Conservation (phyloP, 2,329 filamentous ascomycete genomes). For the Botryotinia narcissicola region DNA sequence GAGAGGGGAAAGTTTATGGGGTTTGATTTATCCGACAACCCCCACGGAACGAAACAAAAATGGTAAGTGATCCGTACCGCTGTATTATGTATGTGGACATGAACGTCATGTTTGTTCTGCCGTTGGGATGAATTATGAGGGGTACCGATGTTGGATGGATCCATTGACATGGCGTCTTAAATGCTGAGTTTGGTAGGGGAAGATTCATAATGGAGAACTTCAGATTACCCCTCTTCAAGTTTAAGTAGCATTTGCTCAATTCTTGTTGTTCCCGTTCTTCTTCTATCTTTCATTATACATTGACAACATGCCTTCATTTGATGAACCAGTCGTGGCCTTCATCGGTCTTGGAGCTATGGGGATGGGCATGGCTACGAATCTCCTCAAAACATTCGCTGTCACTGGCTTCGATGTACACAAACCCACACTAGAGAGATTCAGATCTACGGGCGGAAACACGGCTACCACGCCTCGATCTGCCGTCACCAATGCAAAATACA, state of each 20-base stretch:
- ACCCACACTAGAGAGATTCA: conserved; percentile 65
- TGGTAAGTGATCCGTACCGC: background rate
- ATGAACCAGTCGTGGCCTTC: conserved; percentile 24
- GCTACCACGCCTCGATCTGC: conserved; percentile 60
- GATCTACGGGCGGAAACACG: conserved; percentile 56
- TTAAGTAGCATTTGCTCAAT: background rate
- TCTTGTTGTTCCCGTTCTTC: background rate
- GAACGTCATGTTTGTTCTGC: background rate
- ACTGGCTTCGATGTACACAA: conserved; percentile 70
- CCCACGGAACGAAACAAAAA: background rate
- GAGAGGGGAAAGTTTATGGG: background rate
- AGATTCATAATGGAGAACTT: background rate
- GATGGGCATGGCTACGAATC: conserved; percentile 75
- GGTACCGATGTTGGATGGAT: background rate
- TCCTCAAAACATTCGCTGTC: conserved; percentile 64
- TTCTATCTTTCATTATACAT: background rate
- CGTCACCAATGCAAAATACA: conserved; percentile 57
- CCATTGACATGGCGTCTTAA: background rate
- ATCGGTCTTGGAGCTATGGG: conserved; percentile 75
- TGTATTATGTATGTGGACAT: background rate
- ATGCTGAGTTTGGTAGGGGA: background rate
- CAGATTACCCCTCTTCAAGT: background rate
- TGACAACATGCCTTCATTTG: conserved; percentile 12
- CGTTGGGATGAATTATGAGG: background rate
- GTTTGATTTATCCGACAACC: background rate